phyloP scores from a whole-genome alignment of 495 filamentous ascomycete species.

The Apiosordaria backusii region DNA sequence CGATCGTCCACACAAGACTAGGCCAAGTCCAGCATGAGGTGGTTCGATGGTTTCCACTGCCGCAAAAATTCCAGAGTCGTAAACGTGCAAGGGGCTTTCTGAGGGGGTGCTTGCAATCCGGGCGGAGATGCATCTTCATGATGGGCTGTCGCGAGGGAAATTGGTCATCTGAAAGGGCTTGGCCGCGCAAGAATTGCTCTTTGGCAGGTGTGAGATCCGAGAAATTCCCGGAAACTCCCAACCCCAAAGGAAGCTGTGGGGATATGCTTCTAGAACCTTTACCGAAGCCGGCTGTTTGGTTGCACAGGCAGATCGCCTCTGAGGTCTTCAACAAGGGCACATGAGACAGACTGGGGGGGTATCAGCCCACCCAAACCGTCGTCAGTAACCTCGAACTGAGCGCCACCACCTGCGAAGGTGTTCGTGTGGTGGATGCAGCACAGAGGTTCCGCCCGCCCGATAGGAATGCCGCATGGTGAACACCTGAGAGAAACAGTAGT shows the following conservation, averaged over 20 bases:
- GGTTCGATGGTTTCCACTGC: neutral
- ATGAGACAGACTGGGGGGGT: neutral
- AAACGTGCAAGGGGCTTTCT: neutral
- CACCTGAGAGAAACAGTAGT: constrained; percentile 2
- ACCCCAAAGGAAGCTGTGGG: constrained; percentile 13
- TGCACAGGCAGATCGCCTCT: constrained; percentile 20
- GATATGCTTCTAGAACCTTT: constrained; percentile 27
- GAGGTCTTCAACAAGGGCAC: neutral
- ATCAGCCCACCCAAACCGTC: constrained; percentile 9
- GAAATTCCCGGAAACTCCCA: neutral
- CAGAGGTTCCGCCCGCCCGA: neutral
- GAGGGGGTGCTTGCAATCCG: neutral
- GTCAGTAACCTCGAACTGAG: constrained; percentile 1
- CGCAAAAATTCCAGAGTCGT: neutral
- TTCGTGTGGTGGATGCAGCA: constrained; percentile 3
- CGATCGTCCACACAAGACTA: neutral
- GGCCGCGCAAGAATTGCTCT: neutral
- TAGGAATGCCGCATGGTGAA: neutral
- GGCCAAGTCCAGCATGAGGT: neutral
- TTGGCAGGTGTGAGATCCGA: neutral
- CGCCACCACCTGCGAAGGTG: constrained; percentile 6
- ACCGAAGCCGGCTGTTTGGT: constrained; percentile 24
- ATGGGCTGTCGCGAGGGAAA: neutral
- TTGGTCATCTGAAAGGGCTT: neutral
- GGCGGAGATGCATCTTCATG: neutral